Base-by-base conservation (phyloP, 169 alveolate species). In the Plasmodium coatneyi region DNA sequence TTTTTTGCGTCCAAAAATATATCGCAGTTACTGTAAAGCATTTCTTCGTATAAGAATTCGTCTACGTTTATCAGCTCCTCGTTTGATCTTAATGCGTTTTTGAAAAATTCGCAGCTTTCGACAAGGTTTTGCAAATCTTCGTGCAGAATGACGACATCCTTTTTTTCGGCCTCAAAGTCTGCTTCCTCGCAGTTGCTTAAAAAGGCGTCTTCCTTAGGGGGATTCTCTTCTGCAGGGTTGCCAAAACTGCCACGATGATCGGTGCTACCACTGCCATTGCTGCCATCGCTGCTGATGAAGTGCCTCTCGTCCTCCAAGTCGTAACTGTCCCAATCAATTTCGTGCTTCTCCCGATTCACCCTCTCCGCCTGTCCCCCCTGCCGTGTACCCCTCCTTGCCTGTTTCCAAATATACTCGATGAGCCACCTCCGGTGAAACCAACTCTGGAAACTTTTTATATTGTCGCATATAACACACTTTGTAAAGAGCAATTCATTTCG, bases 371-470 rank as follows among this genome's bases (percentile, higher is more conserved):
- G 12, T 32, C 74, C 41, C 56, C 56, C 78, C 25, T 3, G 22
- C 1, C 22, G 12, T 14, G 1, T 25, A 32, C 66, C 49, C 39
- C 56, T 70, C 22, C 16, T n/a, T 52, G 71, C 82, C 46, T 30
- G 2, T 80, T 80, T 79, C 32, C 36, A 90, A 41, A 90, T 90
- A 80, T 90, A 90, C 56, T 90, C 94, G 10, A 90, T 49, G 5
- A 90, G 80, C 94, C 94, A 90, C 72, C 94, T 90, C 49, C 94
- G 82, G 80, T 90, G 94, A 71, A 80, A 90, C 94, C 94, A 90
- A 41, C 94, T 90, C 66, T 90, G 94, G 39, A 90, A 90, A 52
- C 94, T 90, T 43, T 90, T 90, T 36, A 90, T 80, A 90, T 90
- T 90, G 25, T 90, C 84, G 36, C 72, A 41, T 4, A 90, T 80